Base-by-base conservation (phyloP, 2,329 filamentous ascomycete genomes). In the Xylaria sp. region DNA sequence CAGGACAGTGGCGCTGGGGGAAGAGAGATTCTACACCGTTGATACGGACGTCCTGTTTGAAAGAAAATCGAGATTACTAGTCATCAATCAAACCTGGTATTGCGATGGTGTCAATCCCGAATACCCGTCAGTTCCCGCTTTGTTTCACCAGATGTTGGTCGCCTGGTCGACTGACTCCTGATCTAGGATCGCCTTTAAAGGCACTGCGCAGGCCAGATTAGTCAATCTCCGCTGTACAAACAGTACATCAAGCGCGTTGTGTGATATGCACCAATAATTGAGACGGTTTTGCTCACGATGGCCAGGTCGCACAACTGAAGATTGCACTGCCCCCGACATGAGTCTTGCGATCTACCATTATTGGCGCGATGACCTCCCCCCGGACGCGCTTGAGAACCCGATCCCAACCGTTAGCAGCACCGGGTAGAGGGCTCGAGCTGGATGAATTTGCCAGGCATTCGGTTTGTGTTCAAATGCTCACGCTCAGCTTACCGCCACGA, bases 1-100 rank as follows among this genome's bases (percentile, higher is more conserved):
- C 19, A 52, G 31, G 21, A 52, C 25, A 10, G 21, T 46, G 21
- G 38, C n/a, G 29, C 47, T 19, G 11, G 29, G 31, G 13, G 53
- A 49, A 23, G 53, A 38, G 29, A 52, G 37, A 46, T 52, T 44
- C 10, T 61, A 51, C 33, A 56, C 44, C 17, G 44, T 61, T 4
- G 38, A 61, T 17, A 61, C 44, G 2, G 38, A 58, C 19, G 46
- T 47, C n/a, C n/a, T 57, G 6, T 61, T 61, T n/a, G 46, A 61
- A 10, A 43, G 52, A 19, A 10, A 57, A 4, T 49, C 27, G 15
- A 51, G 21, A 9, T n/a, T 52, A 13, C 17, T 61, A 3, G 31
- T 40, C 10, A 40, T 61, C 23, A 61, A 61, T 17, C 46, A 61
- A 29, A 58, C 31, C 21, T 61, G 37, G 58, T 61, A 61, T 53